Percentiles rank a stretch among this genome's conserved stretches.
Evolutionary conservation across 2,329 filamentous ascomycete species (phyloP).

Genomic region (Microsporum ferrugineum): DNA sequence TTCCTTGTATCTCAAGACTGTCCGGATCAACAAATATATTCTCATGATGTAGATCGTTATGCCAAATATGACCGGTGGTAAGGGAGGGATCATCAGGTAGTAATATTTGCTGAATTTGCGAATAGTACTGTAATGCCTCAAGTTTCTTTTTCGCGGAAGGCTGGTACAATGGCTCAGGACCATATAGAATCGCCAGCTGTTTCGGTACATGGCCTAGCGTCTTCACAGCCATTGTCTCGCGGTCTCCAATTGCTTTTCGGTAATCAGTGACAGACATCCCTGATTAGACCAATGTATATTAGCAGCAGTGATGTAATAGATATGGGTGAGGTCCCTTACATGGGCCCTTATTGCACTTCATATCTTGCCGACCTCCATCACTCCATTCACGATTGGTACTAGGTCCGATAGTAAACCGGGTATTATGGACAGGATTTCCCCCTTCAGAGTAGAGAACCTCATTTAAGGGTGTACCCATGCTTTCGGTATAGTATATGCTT

Average conservation of each 20-base stretch:
- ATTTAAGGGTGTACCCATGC: neutral
- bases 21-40: conserved; percentile 27
- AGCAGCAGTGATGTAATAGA: neutral
- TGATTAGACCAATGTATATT: neutral
- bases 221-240: conserved; percentile 4
- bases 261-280: conserved; percentile 3
- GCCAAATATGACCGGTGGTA: conserved; percentile 20
- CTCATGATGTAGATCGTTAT: conserved; percentile 22
- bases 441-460: conserved; percentile 3
- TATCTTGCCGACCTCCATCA: conserved; percentile 14
- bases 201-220: conserved; percentile 1
- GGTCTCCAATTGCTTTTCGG: conserved; percentile 5
- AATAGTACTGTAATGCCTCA: conserved; percentile 18
- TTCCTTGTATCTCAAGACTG: conserved; percentile 18
- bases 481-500: conserved; percentile 8
- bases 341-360: conserved; percentile 6
- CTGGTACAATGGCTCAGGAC: conserved; percentile 16
- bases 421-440: conserved; percentile 5
- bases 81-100: conserved; percentile 3
- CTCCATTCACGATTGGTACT: conserved; percentile 21
- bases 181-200: conserved; percentile 9
- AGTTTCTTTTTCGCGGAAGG: conserved; percentile 18
- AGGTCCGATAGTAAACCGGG: conserved; percentile 20
- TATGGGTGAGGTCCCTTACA: neutral
- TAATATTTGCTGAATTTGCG: conserved; percentile 6